Base-by-base conservation (phyloP, 2,329 filamentous ascomycete species). In the Beauveria sp. region DNA sequence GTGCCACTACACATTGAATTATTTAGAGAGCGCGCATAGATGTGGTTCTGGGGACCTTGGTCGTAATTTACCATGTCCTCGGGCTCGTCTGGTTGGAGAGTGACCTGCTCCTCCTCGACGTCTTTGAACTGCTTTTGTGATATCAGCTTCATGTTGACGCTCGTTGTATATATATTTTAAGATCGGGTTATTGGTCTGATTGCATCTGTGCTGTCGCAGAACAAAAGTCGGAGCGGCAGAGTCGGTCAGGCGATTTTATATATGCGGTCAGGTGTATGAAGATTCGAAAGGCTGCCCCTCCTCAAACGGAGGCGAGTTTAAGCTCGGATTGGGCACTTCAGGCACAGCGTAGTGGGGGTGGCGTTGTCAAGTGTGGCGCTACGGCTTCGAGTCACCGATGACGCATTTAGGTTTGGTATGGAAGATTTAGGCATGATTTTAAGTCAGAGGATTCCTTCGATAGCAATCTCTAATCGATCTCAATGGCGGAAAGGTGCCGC, bases 1-100 rank as follows among this genome's bases (percentile, higher is more conserved):
- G 64, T 86, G 82, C 83, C 83, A 86, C 79, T 77, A 58, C 42
- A 43, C 16, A 28, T n/a, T 14, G 26, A 51, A 53, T 46, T 3
- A 30, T 49, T n/a, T 16, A 10, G 50, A 50, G 14, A 47, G 60
- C 62, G 50, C 50, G 58, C 59, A 62, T 62, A 47, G 54, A 58
- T 60, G 26, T 47, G 49, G 9, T 16, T 22, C n/a, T 16, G 18
- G 24, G n/a, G 10, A 5, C 26, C 4, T 30, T 45, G 38, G 14
- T 9, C 14, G 18, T 62, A 38, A 74, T 63, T 63, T 60, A 78
- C 77, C 76, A 80, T 79, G 67, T 79, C 77, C 67, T 79, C 77
- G 45, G 76, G 73, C 66, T 79, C 77, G 59, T 79, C 77, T 58
- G 77, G 75, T 7, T 78, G 67, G 22, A 79, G 72, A 45, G 75